Evolutionary conservation across 768 basidiomycete species (phyloP).

Genomic region (Termitomyces sp.): DNA sequence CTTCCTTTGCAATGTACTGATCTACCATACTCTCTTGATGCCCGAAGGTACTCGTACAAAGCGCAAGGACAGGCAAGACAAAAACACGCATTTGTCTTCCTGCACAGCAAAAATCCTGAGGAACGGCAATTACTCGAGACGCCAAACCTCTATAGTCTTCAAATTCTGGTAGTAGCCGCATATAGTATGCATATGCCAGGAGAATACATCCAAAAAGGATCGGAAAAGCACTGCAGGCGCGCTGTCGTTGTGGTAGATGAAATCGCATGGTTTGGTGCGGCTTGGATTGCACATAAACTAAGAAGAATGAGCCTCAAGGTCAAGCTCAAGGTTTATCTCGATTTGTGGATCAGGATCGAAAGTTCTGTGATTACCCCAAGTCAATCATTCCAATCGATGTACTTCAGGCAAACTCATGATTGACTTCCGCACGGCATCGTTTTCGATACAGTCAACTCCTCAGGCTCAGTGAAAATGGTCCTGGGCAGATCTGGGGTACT

Average conservation of each 20-base stretch:
- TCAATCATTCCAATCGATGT: no score
- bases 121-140: not conserved
- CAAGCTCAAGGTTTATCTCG: not conserved
- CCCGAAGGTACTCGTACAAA: constrained; percentile 19
- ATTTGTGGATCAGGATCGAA: not conserved
- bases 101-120: not conserved
- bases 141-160: constrained; percentile 7
- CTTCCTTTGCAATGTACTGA: constrained; percentile 47
- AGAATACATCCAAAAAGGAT: constrained; percentile 2
- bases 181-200: not conserved
- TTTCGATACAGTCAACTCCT: no score
- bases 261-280: not conserved
- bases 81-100: constrained; percentile 25
- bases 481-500: no score
- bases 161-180: not conserved
- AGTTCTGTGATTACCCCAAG: not conserved
- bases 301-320: not conserved
- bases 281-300: not conserved
- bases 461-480: no score
- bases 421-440: no score
- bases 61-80: constrained; percentile 23
- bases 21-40: constrained; percentile 31
- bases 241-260: not conserved
- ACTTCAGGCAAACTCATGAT: no score
- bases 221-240: not conserved